Conservation (phyloP, 768 basidiomycete species). For the Strobilomyces echinocephalus region DNA sequence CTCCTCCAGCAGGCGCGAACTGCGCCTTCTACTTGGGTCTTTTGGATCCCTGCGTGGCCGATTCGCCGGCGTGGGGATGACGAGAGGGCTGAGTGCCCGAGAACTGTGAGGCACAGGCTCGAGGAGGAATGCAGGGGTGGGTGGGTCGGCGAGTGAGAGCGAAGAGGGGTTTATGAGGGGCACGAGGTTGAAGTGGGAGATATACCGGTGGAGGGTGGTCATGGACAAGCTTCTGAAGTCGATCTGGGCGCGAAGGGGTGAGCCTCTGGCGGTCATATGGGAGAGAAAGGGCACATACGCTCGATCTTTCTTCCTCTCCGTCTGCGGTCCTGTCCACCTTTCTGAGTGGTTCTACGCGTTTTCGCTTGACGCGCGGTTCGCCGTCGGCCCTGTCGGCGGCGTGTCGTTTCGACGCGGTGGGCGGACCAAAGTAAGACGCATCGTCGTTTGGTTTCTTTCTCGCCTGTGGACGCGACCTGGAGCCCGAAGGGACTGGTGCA, state of each 20-base stretch:
- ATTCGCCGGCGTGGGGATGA: conserved; percentile 56
- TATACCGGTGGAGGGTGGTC: conserved; percentile 63
- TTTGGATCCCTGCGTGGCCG: conserved; percentile 66
- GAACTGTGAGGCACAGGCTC: conserved; percentile 43
- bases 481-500: conserved; percentile 36
- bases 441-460: conserved; percentile 64
- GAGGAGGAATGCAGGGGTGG: conserved; percentile 58
- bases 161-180: conserved; percentile 71
- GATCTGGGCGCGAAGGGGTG: conserved; percentile 42
- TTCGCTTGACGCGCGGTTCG: conserved; percentile 72
- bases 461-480: conserved; percentile 59
- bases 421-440: conserved; percentile 63
- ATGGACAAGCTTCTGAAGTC: conserved; percentile 72
- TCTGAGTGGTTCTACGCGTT: conserved; percentile 50
- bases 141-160: conserved; percentile 60
- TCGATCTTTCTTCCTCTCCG: conserved; percentile 25
- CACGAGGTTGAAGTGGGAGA: conserved; percentile 67
- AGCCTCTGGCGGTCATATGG: conserved; percentile 6
- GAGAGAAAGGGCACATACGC: conserved; percentile 21
- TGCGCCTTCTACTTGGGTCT: conserved; percentile 56
- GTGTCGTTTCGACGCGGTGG: conserved; percentile 57
- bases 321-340: conserved; percentile 37
- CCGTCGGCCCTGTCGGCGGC: conserved; percentile 66
- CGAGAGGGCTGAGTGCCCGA: conserved; percentile 47
- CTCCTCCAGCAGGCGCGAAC: conserved; percentile 70